These are phyloP conservation scores for Isabelozyma pseudorhagii DNA, from an alignment of 805 yeast genomes.

Conservation along the genomic window DNA sequence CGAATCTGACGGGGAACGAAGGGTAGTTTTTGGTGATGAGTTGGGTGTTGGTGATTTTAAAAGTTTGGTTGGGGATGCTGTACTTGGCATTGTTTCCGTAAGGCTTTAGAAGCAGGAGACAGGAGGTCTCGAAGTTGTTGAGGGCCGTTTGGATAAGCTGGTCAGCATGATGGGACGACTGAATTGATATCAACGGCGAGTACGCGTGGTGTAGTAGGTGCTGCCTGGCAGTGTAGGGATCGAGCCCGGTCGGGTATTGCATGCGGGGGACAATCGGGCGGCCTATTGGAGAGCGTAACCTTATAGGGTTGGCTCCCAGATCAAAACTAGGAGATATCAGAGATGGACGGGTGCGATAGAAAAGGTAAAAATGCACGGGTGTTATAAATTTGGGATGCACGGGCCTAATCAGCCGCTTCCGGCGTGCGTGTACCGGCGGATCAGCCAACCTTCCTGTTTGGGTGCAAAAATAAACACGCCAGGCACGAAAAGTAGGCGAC, in stretches of 20 bases:
- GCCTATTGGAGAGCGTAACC: too few species aligned
- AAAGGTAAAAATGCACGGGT: background rate
- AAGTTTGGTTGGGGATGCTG: slow-evolving; percentile 34
- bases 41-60: slow-evolving; percentile 51
- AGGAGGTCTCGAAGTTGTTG: slow-evolving; percentile 29
- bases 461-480: slow-evolving; percentile 1
- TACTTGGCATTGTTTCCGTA: slow-evolving; percentile 55
- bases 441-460: background rate
- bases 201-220: slow-evolving; percentile 43
- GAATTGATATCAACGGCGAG: slow-evolving; percentile 52
- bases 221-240: slow-evolving; percentile 39
- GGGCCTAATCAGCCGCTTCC: background rate
- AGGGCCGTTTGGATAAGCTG: slow-evolving; percentile 39
- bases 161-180: slow-evolving; percentile 47
- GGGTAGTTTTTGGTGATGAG: slow-evolving; percentile 47
- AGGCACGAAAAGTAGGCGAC: background rate
- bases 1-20: slow-evolving; percentile 58
- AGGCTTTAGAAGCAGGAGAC: slow-evolving; percentile 49
- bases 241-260: slow-evolving; percentile 32
- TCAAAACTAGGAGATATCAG: background rate
- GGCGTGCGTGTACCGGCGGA: background rate
- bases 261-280: background rate
- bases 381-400: background rate
- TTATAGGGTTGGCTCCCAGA: too few species aligned
- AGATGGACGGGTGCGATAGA: background rate